phyloP scores from a whole-genome alignment of 2,329 filamentous ascomycete genomes.

The Aspergillus viridinutans region DNA sequence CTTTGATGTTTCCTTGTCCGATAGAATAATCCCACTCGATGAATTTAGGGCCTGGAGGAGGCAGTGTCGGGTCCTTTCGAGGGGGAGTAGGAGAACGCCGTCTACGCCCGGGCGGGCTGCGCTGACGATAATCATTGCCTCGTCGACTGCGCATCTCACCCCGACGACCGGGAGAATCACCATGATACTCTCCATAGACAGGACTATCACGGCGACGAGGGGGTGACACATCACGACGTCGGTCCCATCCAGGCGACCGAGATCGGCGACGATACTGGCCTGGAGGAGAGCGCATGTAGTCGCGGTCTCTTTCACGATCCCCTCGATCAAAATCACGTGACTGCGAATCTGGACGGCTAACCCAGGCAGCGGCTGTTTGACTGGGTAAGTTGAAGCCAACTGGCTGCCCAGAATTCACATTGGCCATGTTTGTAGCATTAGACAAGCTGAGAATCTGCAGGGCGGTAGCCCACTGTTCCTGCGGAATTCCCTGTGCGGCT shows the following conservation, averaged over 20 bases:
- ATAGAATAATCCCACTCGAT: constrained; percentile 74
- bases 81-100: constrained; percentile 60
- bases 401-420: constrained; percentile 32
- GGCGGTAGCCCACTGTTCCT: constrained; percentile 69
- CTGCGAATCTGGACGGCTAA: constrained; percentile 34
- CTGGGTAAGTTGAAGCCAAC: constrained; percentile 30
- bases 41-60: constrained; percentile 62
- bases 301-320: constrained; percentile 61
- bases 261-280: constrained; percentile 65
- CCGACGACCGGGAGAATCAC: constrained; percentile 60
- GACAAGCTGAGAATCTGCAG: constrained; percentile 48
- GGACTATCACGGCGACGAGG: constrained; percentile 63
- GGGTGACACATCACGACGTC: constrained; percentile 63
- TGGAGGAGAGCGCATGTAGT: constrained; percentile 60
- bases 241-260: constrained; percentile 71
- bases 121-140: constrained; percentile 71
- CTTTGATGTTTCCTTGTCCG: constrained; percentile 73
- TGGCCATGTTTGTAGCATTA: constrained; percentile 31
- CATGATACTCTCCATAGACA: constrained; percentile 69
- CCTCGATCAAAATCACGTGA: constrained; percentile 46
- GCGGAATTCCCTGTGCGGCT: constrained; percentile 67
- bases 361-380: constrained; percentile 33
- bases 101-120: constrained; percentile 70
- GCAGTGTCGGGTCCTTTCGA: constrained; percentile 39
- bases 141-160: constrained; percentile 53